phyloP scores from a whole-genome alignment of 78 protist genomes.

The Bodo saltans region DNA sequence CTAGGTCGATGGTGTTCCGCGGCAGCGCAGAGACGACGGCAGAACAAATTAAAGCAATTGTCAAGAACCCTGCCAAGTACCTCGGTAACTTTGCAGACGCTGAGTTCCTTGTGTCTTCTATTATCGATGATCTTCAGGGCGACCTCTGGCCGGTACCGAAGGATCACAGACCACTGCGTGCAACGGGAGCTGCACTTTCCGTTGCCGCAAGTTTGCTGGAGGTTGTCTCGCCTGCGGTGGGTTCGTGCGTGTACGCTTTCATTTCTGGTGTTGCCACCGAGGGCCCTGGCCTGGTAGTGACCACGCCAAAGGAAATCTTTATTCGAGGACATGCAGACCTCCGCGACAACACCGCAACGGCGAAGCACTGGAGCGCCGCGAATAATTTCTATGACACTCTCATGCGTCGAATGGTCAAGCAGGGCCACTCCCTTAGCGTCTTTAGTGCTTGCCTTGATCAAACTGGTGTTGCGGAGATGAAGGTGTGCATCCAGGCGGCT shows the following conservation, averaged over 20 bases:
- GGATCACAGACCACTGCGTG: slow-evolving; percentile 69
- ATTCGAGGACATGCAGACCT: slow-evolving; percentile 3
- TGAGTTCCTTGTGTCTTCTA: slow-evolving; percentile 72
- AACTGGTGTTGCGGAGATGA: slow-evolving; percentile 82
- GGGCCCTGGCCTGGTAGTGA: slow-evolving; percentile 76
- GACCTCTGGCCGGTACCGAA: slow-evolving; percentile 88
- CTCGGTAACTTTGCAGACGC: slow-evolving; percentile 73
- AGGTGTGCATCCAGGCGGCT: slow-evolving; percentile 49
- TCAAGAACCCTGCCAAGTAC: slow-evolving; percentile 52
- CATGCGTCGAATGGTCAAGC: background rate
- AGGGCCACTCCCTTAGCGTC: slow-evolving; percentile 74
- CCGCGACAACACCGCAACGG: background rate
- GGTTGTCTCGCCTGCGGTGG: slow-evolving; percentile 52
- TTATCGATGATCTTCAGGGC: slow-evolving; percentile 79
- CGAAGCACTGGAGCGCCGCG: slow-evolving; percentile 5
- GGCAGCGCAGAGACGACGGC: background rate
- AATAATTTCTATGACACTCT: slow-evolving; percentile 13
- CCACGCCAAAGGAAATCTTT: background rate
- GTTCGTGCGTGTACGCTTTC: slow-evolving; percentile 81
- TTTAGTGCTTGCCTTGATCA: slow-evolving; percentile 84
- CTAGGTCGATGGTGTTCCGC: slow-evolving; percentile 44
- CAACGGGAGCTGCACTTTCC: slow-evolving; percentile 89
- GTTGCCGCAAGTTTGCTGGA: slow-evolving; percentile 80
- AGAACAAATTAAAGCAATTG: background rate
- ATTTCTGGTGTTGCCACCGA: slow-evolving; percentile 85